Base-by-base conservation (phyloP, 2,329 filamentous ascomycete species). In the Curvularia sp. region DNA sequence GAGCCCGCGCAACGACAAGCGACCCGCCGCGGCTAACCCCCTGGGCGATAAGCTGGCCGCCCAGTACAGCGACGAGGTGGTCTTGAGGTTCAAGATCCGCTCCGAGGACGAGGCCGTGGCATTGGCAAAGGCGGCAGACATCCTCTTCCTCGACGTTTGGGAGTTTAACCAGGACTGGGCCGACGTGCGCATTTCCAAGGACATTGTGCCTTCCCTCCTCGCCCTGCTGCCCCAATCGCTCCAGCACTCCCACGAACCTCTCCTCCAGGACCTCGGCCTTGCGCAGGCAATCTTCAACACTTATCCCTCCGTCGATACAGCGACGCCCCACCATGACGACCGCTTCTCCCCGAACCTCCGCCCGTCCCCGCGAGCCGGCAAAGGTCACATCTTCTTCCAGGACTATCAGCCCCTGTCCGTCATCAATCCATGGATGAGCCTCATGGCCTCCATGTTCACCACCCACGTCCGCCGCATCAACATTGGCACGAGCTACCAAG, bases 341-440 rank as follows among this genome's bases (percentile, higher is more conserved):
- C 68, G 66, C 53, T 72, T 72, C 60, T 71, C 69, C 18, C 68
- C 70, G 7, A 56, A 53, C 55, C 68, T 75, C 61, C 67, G 64
- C 46, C 49, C 70, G 13, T 63, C 68, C 51, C 70, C 68, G 62
- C 78, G 41, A 63, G 74, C 55, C 71, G 66, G 64, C 52, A 92
- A 93, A 71, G 71, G 68, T 39, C 68, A 76, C 49, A 82, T 96
- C 39, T 98, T 97, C 80, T 98, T 99, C 79, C 86, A 87, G 51
- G 88, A 97, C 72, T 99, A 97, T 76, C 95, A 97, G 72, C 92
- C 93, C 1, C 82, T 96, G 22, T 88, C 90, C 3, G 93, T 92
- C 46, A 90, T 96, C 57, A 81, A 86, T n/a, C 91, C 90, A 35
- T 99, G 95, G 95, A 93, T 98, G 89, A 88, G 88, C 49, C 84